phyloP scores from a whole-genome alignment of 148 eudicot species.

The Rhododendron williamsianum region DNA sequence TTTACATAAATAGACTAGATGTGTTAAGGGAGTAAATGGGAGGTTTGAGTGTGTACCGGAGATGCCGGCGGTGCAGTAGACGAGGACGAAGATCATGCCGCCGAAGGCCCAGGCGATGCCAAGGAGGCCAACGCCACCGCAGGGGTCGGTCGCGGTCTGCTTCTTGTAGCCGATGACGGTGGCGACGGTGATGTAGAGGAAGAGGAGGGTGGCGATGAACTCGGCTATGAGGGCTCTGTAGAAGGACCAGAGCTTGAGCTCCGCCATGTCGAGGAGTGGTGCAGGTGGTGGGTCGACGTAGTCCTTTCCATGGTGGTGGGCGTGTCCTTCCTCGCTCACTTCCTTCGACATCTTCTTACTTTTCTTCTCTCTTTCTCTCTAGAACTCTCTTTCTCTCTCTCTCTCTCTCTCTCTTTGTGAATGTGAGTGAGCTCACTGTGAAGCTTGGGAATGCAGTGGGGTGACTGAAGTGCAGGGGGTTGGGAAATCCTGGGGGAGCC shows the following conservation, averaged over 20 bases:
- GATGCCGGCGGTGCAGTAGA: conserved; percentile 96
- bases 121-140: conserved; percentile 77
- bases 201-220: conserved; percentile 79
- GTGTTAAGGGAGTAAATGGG: not conserved
- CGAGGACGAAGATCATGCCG: conserved; percentile 90
- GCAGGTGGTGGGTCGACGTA: conserved; percentile 94
- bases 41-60: conserved; percentile 39
- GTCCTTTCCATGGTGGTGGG: conserved; percentile 45
- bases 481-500: not conserved
- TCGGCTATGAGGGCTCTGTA: conserved; percentile 91
- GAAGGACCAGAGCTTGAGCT: conserved; percentile 78
- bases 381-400: not conserved
- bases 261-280: conserved; percentile 64
- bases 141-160: conserved; percentile 37
- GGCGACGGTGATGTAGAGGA: conserved; percentile 72
- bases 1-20: not conserved
- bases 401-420: not conserved
- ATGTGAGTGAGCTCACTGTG: not conserved
- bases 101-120: conserved; percentile 96
- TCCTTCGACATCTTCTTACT: conserved; percentile 56
- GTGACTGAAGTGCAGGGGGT: not conserved
- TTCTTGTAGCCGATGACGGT: conserved; percentile 89
- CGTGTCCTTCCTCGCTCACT: conserved; percentile 48
- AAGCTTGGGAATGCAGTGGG: not conserved
- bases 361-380: not conserved